Base-by-base conservation (phyloP, 2,329 filamentous ascomycete genomes). In the Setomelanomma holmii region DNA sequence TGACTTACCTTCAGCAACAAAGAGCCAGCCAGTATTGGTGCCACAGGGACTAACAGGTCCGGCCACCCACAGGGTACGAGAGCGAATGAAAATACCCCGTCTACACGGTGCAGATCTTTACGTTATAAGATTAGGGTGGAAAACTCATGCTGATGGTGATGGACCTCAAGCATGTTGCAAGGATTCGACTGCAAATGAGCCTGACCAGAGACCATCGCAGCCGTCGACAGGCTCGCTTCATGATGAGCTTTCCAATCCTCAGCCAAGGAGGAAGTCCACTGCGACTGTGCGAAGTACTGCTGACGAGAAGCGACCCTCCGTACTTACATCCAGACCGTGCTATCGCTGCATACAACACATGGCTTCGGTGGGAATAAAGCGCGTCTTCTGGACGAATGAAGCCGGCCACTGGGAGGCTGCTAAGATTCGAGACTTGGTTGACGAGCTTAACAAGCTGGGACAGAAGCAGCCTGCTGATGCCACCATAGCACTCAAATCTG, bases 331-430 rank as follows among this genome's bases (percentile, higher is more conserved):
- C 4, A 73, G 77, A 4, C 81, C 80, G 0, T 84, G 81, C 65
- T 83, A 84, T 60, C 74, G 80, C 3, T 84, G 80, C 59, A 76
- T 83, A 14, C 68, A 71, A 2, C 80, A 80, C 60, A 83, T 84
- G 80, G 71, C 81, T 50, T 76, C 76, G 3, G 79, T 78, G 1
- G 81, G 80, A 11, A 80, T 84, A 61, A 80, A 79, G 58, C 75
- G 81, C 11, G 80, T 82, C 0, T 82, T 82, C 61, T 83, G 80
- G 81, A 82, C 81, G 1, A 80, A 76, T 38, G 69, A 72, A 8
- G 63, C 69, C n/a, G 80, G 81, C 1, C 55, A 65, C 14, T 84
- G 81, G 81, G 78, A 82, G 58, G 74, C 76, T 38, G 79, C 77
- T 11, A 83, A 83, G 64, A 76, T 83, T 4, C 65, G 77, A 22